phyloP scores from a whole-genome alignment of 2,329 filamentous ascomycete genomes.

The Penicillium sp. region DNA sequence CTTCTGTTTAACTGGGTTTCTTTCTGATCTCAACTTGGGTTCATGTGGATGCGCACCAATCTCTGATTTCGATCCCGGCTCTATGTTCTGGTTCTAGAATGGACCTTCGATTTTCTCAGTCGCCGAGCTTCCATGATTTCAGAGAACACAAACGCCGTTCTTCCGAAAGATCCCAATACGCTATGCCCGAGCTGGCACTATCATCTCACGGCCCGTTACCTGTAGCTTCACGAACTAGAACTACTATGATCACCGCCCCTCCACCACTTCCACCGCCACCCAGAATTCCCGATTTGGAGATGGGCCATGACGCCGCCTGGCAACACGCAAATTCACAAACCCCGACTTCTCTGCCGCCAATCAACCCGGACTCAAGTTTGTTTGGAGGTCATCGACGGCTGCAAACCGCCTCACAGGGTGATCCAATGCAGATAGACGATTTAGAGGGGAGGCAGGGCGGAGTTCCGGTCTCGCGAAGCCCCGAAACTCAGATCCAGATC shows the following conservation, averaged over 20 bases:
- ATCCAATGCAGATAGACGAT: conserved; percentile 41
- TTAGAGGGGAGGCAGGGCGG: conserved; percentile 35
- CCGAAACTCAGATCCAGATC: conserved; percentile 37
- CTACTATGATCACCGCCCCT: conserved; percentile 50
- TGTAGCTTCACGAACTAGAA: conserved; percentile 59
- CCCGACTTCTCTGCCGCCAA: conserved; percentile 48
- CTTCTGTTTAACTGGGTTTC: conserved; percentile 10
- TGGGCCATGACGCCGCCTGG: conserved; percentile 63
- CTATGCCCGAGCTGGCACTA: conserved; percentile 43
- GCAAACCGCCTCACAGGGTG: conserved; percentile 34
- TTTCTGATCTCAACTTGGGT: conserved; percentile 11
- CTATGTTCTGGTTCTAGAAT: conserved; percentile 37
- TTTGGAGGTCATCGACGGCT: conserved; percentile 46
- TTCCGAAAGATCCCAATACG: conserved; percentile 40
- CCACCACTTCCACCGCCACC: conserved; percentile 68
- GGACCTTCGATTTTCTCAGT: conserved; percentile 45
- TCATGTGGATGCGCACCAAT: conserved; percentile 7
- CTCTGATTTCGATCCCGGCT: conserved; percentile 15
- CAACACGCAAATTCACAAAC: conserved; percentile 59
- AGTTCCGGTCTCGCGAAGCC: conserved; percentile 31
- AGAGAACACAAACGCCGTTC: conserved; percentile 35
- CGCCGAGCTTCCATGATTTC: conserved; percentile 44
- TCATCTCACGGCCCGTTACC: conserved; percentile 58
- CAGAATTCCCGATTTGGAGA: conserved; percentile 56
- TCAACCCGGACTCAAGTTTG: conserved; percentile 53